These are phyloP conservation scores for Nemania abortiva DNA, from an alignment of 2,329 filamentous ascomycete species.

Conservation along the genomic window DNA sequence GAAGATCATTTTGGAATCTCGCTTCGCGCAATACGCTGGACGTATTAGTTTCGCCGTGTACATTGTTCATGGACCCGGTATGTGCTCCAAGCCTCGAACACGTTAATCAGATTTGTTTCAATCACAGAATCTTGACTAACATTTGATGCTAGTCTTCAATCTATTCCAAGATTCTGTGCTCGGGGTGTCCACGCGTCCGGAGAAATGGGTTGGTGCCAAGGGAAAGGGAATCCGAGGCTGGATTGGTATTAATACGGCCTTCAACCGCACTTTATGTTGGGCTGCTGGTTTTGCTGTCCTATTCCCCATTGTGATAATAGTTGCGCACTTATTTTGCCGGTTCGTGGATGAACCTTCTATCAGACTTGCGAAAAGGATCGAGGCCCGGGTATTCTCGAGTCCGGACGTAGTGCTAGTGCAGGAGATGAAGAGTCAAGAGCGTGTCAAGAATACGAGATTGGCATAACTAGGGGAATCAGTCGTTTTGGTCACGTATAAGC, in stretches of 20 bases:
- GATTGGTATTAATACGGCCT: conserved; percentile 48
- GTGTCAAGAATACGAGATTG: neutral
- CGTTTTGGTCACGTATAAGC: neutral
- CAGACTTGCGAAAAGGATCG: conserved; percentile 12
- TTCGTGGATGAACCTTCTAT: conserved; percentile 56
- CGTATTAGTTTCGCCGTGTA: conserved; percentile 68
- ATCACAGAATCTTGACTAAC: neutral
- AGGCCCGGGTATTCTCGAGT: conserved; percentile 5
- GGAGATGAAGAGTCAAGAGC: conserved; percentile 6
- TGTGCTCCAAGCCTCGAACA: neutral
- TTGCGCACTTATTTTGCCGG: conserved; percentile 70
- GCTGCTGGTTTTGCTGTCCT: conserved; percentile 54
- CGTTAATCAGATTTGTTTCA: neutral
- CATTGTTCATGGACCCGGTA: conserved; percentile 62
- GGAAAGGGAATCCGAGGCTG: conserved; percentile 52
- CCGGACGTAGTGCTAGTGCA: neutral
- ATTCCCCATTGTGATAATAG: conserved; percentile 61
- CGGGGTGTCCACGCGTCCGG: conserved; percentile 44
- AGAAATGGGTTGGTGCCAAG: conserved; percentile 40
- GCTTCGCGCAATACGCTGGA: conserved; percentile 66
- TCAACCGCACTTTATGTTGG: conserved; percentile 53
- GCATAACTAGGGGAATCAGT: neutral
- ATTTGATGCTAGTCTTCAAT: conserved; percentile 54
- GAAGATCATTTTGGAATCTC: conserved; percentile 57
- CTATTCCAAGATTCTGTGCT: conserved; percentile 51